A percentile compares a stretch with the other conserved stretches of the same genome.
These are phyloP conservation scores for Penicillium herquei DNA, from an alignment of 495 filamentous ascomycete genomes.

Conservation along the genomic window DNA sequence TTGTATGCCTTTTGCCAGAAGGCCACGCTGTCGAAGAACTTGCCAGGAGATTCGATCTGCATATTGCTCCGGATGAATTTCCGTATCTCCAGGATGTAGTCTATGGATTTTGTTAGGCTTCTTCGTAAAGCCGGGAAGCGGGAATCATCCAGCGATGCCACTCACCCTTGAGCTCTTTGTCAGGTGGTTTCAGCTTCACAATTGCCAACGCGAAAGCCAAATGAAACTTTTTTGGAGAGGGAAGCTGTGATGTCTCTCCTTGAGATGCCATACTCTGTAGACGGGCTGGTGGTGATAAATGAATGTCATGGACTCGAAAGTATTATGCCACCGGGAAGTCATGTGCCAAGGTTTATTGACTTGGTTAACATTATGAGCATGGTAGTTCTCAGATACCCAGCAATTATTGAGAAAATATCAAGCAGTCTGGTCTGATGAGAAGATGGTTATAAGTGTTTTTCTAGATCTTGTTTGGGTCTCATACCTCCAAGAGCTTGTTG, in stretches of 20 bases:
- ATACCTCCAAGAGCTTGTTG: too few species aligned
- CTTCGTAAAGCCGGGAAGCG: not conserved
- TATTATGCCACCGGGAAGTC: too few species aligned
- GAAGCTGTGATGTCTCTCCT: not conserved
- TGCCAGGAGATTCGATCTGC: constrained; percentile 16
- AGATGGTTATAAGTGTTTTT: too few species aligned
- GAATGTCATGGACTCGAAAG: too few species aligned
- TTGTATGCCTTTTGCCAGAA: constrained; percentile 54
- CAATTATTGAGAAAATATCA: too few species aligned
- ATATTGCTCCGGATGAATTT: constrained; percentile 31
- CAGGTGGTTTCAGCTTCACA: constrained; percentile 42
- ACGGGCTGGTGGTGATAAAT: not conserved
- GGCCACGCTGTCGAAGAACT: constrained; percentile 45
- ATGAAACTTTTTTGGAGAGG: constrained; percentile 30
- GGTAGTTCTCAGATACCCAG: too few species aligned
- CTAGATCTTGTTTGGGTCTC: too few species aligned
- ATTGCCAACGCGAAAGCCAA: constrained; percentile 48
- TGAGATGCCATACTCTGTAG: not conserved
- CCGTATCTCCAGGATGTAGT: constrained; percentile 40
- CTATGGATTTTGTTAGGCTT: constrained; percentile 19
- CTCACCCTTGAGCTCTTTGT: constrained; percentile 36
- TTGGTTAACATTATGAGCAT: too few species aligned
- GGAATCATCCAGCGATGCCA: not conserved
- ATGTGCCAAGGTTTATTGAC: too few species aligned
- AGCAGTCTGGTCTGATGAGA: too few species aligned